These are phyloP conservation scores for Tetraselmis chui DNA, from an alignment of 139 green algal genomes.

Conservation along the genomic window DNA sequence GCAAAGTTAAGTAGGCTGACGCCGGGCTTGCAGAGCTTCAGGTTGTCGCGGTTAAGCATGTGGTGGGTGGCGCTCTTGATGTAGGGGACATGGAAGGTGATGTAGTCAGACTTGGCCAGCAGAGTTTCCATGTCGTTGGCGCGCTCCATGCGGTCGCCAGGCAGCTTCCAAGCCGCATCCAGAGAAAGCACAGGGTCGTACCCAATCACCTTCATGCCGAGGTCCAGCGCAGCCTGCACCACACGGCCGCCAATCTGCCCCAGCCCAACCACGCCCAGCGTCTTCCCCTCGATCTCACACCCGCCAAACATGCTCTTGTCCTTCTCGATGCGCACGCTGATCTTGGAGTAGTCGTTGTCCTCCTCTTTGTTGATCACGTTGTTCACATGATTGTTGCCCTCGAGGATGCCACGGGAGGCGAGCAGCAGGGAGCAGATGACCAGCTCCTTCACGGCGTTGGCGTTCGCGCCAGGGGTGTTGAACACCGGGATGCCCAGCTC, in stretches of 20 bases:
- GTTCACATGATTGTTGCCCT: slow-evolving; percentile 39
- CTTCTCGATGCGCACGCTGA: slow-evolving; percentile 44
- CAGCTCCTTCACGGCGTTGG: slow-evolving; percentile 51
- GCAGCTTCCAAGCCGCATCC: slow-evolving; percentile 42
- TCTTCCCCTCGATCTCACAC: slow-evolving; percentile 49
- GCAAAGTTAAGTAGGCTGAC: slow-evolving; percentile 49
- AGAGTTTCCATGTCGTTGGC: slow-evolving; percentile 36
- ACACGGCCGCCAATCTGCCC: slow-evolving; percentile 41
- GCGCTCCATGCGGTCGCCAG: slow-evolving; percentile 41
- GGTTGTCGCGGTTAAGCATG: slow-evolving; percentile 38
- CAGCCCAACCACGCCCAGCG: slow-evolving; percentile 43
- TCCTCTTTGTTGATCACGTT: slow-evolving; percentile 45
- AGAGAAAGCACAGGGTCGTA: slow-evolving; percentile 49
- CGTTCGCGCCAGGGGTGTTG: slow-evolving; percentile 51
- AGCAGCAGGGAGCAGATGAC: slow-evolving; percentile 42
- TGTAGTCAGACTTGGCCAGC: slow-evolving; percentile 39
- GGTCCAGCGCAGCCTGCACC: slow-evolving; percentile 38
- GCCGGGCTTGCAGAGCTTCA: slow-evolving; percentile 37
- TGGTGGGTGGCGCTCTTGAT: slow-evolving; percentile 49
- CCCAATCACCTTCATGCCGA: slow-evolving; percentile 51
- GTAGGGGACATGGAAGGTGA: slow-evolving; percentile 41
- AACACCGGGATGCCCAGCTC: slow-evolving; percentile 52
- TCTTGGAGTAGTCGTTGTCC: slow-evolving; percentile 37
- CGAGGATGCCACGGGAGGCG: slow-evolving; percentile 38
- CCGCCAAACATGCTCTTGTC: slow-evolving; percentile 53